phyloP scores from a whole-genome alignment of 257 asterid species.

The Anisodus acutangulus region DNA sequence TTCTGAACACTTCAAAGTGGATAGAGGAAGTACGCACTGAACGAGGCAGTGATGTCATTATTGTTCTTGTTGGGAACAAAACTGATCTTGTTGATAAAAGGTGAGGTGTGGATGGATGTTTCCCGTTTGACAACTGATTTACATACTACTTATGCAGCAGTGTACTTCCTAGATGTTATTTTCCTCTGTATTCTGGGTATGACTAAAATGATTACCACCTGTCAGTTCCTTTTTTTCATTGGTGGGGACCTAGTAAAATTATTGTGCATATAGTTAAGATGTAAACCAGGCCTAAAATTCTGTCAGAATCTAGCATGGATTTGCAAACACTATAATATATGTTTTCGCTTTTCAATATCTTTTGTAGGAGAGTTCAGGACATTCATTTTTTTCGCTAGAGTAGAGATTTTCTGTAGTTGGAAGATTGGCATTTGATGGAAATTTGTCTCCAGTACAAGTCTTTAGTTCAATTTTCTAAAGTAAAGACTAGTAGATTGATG shows the following conservation, averaged over 20 bases:
- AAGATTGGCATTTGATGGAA: background rate
- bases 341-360: background rate
- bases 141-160: background rate
- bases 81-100: slow-evolving; percentile 40
- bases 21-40: slow-evolving; percentile 38
- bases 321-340: background rate
- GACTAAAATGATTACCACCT: background rate
- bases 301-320: background rate
- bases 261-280: slow-evolving; percentile 6
- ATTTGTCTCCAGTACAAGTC: background rate
- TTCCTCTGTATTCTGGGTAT: background rate
- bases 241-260: background rate
- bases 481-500: background rate
- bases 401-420: background rate
- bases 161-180: background rate
- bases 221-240: background rate
- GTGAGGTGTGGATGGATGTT: slow-evolving; percentile 27
- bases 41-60: slow-evolving; percentile 39
- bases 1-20: slow-evolving; percentile 37
- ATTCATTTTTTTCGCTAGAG: background rate
- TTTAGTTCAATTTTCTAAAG: background rate
- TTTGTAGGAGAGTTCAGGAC: background rate
- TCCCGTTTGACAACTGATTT: background rate
- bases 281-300: background rate
- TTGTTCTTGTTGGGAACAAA: slow-evolving; percentile 41